Base-by-base conservation (phyloP, 805 yeast species). In the Kurtzmaniella cleridarum region DNA sequence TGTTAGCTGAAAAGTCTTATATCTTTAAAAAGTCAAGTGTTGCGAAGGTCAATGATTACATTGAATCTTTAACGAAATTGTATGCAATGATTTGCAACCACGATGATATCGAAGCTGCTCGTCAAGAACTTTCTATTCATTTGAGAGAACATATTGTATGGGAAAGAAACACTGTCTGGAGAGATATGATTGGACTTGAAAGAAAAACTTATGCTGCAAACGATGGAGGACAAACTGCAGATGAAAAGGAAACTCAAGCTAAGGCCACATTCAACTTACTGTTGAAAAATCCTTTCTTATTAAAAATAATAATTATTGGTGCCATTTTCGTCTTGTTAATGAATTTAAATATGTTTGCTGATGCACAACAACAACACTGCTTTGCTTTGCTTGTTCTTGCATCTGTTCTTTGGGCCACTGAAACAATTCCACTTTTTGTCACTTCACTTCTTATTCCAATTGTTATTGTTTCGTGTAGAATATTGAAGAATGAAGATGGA, bases 321-420 rank as follows among this genome's bases (percentile, higher is more conserved):
- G 27, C 60, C 0, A 51, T 81, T 0, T 82, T 89, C 14, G 27
- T 71, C 1, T 18, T 55, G 1, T 51, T 67, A 23, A 39, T 65
- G 35, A 49, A 54, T 4, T 41, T 61, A 7, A 45, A 56, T 1
- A 57, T 67, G 1, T 65, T 67, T 49, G 56, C 55, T 14, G 72
- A 67, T 41, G 30, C 39, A 3, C 60, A 60, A 18, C 70, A 67
- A 41, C 54, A 56, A 28, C 53, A 63, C 38, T 49, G 98, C 62
- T 74, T 91, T 55, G 95, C 97, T 0, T 66, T 91, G 4, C 71
- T 93, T 34, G 72, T 84, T 3, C 78, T 86, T 49, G 81, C 95
- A 1, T 89, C 97, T 0, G 55, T 90, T 36, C 66, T 90, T 18
- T 91, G 98, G 98, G 97, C 98, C 0, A 86, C 97, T 9, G 98